A percentile compares a stretch with the other conserved stretches of the same genome.
These are phyloP conservation scores for Xylariaceae sp. DNA, from an alignment of 2,329 filamentous ascomycete genomes.

Conservation along the genomic window DNA sequence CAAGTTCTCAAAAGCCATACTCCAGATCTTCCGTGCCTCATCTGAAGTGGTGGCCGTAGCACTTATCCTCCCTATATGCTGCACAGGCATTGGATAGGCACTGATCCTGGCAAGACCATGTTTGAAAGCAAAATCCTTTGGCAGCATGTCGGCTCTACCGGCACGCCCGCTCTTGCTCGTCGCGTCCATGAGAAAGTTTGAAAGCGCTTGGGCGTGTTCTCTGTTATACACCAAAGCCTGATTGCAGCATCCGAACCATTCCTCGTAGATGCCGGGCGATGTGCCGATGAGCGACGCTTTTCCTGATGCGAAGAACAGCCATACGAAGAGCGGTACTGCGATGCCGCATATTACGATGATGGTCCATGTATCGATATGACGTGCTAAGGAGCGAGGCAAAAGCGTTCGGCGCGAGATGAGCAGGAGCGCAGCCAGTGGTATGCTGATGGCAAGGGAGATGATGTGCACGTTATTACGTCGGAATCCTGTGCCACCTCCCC, in stretches of 20 bases:
- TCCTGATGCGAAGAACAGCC: constrained; percentile 31
- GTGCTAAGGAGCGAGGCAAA: constrained; percentile 18
- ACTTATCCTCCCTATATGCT: constrained; percentile 28
- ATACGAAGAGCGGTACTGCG: constrained; percentile 26
- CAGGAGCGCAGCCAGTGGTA: constrained; percentile 22
- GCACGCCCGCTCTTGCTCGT: constrained; percentile 12
- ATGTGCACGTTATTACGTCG: constrained; percentile 28
- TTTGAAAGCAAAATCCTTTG: constrained; percentile 28
- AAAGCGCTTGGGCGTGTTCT: constrained; percentile 21
- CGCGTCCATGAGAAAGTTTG: constrained; percentile 21
- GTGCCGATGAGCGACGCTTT: constrained; percentile 28
- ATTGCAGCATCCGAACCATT: constrained; percentile 31
- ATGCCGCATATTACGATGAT: constrained; percentile 27
- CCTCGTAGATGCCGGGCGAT: constrained; percentile 25
- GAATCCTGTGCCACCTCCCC: constrained; percentile 29
- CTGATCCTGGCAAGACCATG: constrained; percentile 28
- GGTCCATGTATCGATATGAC: constrained; percentile 27
- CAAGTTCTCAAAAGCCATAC: constrained; percentile 30
- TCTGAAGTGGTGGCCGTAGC: constrained; percentile 27
- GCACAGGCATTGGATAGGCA: constrained; percentile 32
- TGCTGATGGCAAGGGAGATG: constrained; percentile 23
- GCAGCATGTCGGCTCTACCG: constrained; percentile 30
- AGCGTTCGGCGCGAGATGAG: constrained; percentile 19
- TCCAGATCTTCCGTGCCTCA: constrained; percentile 31
- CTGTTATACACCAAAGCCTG: constrained; percentile 31